These are phyloP conservation scores for Rhynchosporium agropyri DNA, from an alignment of 2,329 filamentous ascomycete genomes.

Conservation along the genomic window DNA sequence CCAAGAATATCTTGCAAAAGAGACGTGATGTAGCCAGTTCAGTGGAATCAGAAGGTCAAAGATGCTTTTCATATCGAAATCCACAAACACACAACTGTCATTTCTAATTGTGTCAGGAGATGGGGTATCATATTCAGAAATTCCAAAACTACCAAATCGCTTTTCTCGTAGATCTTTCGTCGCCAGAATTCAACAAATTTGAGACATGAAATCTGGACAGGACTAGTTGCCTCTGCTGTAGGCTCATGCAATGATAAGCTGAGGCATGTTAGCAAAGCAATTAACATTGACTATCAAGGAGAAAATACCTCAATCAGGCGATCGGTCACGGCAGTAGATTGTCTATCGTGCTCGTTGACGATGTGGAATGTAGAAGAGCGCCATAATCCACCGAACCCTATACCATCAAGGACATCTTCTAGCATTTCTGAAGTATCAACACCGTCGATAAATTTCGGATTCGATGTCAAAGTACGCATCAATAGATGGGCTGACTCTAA, in stretches of 20 bases:
- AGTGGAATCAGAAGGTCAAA: neutral
- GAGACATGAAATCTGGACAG: neutral
- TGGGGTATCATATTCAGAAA: constrained; percentile 31
- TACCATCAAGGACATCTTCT: constrained; percentile 57
- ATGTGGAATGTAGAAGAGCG: constrained; percentile 44
- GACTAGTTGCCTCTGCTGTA: neutral
- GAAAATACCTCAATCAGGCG: constrained; percentile 31
- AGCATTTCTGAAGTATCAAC: constrained; percentile 53
- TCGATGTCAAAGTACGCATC: constrained; percentile 60
- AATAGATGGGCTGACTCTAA: constrained; percentile 63
- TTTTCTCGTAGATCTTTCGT: constrained; percentile 28
- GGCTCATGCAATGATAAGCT: constrained; percentile 32
- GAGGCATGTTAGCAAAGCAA: constrained; percentile 9
- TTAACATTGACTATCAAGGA: neutral
- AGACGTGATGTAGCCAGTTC: neutral
- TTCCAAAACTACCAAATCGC: constrained; percentile 12
- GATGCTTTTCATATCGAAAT: neutral
- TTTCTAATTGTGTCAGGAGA: neutral
- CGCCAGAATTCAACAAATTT: constrained; percentile 19
- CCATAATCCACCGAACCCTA: constrained; percentile 68
- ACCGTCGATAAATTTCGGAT: constrained; percentile 53
- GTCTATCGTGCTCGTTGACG: constrained; percentile 39
- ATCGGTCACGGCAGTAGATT: constrained; percentile 37
- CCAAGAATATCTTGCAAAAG: neutral
- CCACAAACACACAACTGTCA: neutral